These are phyloP conservation scores for Talaromyces sp. DNA, from an alignment of 2,329 filamentous ascomycete genomes.

Conservation along the genomic window DNA sequence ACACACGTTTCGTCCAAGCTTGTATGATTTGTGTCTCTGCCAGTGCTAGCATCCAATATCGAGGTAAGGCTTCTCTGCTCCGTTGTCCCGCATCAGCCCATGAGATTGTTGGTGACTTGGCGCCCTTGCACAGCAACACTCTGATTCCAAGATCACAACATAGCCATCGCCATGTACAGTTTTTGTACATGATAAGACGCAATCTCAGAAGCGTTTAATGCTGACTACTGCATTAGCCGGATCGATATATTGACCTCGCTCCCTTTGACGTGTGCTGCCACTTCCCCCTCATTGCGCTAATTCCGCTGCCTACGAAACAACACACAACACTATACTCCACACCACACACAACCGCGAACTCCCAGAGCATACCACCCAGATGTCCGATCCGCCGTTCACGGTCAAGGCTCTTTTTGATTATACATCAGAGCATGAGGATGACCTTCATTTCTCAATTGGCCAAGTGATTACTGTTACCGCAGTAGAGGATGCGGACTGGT, in stretches of 20 bases:
- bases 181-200: not conserved
- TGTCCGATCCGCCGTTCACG: constrained; percentile 73
- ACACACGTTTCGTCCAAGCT: not conserved
- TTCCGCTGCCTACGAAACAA: constrained; percentile 16
- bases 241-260: not conserved
- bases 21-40: not conserved
- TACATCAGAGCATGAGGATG: constrained; percentile 86
- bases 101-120: constrained; percentile 5
- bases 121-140: not conserved
- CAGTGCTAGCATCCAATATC: not conserved
- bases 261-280: constrained; percentile 9
- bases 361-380: constrained; percentile 44
- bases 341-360: constrained; percentile 13
- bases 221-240: not conserved
- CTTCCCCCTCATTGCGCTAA: constrained; percentile 18
- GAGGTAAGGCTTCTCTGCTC: constrained; percentile 10
- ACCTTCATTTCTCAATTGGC: constrained; percentile 78
- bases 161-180: constrained; percentile 5
- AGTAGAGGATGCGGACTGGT: constrained; percentile 92
- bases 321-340: not conserved
- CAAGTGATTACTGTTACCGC: constrained; percentile 94
- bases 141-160: not conserved
- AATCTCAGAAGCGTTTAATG: not conserved
- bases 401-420: constrained; percentile 97
- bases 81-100: constrained; percentile 9